These are phyloP conservation scores for Phytophthora ramorum DNA, from an alignment of 352 stramenopile genomes.

Conservation along the genomic window DNA sequence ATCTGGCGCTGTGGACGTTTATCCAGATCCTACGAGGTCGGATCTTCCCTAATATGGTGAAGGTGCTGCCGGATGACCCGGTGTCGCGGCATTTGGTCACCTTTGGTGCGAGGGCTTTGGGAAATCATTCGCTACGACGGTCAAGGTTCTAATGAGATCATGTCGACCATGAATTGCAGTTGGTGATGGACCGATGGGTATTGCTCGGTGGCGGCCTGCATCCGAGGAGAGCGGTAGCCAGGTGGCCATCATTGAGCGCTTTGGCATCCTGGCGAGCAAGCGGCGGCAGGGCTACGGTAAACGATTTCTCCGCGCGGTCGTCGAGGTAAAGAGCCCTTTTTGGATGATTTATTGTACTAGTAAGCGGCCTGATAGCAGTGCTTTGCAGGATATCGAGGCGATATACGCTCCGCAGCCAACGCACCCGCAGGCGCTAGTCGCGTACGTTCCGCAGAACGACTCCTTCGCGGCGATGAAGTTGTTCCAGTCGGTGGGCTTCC, in stretches of 20 bases:
- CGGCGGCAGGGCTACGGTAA: conserved; percentile 58
- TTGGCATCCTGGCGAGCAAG: conserved; percentile 66
- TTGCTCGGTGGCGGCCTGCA: conserved; percentile 55
- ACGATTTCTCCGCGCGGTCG: conserved; percentile 51
- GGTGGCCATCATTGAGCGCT: conserved; percentile 62
- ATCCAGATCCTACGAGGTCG: conserved; percentile 53
- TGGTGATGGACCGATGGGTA: conserved; percentile 71
- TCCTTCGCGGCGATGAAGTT: conserved; percentile 50
- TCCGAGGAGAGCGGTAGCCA: conserved; percentile 46
- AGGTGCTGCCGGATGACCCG: conserved; percentile 45
- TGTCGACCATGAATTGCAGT: conserved; percentile 38
- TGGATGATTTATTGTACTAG: not conserved
- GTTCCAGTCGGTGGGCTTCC: conserved; percentile 63
- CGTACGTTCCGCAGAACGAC: conserved; percentile 51
- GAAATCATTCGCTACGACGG: not conserved
- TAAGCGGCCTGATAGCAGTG: not conserved
- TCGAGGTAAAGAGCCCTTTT: conserved; percentile 44
- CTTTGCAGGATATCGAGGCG: conserved; percentile 57
- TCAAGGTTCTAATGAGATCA: conserved; percentile 15
- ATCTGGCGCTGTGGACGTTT: conserved; percentile 58
- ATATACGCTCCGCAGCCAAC: conserved; percentile 40
- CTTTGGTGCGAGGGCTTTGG: conserved; percentile 53
- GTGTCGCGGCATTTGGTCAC: conserved; percentile 62
- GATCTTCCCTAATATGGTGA: conserved; percentile 46
- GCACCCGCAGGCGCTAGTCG: conserved; percentile 45